phyloP scores from a whole-genome alignment of 305 asterid genomes.

The Rubia balearica region DNA sequence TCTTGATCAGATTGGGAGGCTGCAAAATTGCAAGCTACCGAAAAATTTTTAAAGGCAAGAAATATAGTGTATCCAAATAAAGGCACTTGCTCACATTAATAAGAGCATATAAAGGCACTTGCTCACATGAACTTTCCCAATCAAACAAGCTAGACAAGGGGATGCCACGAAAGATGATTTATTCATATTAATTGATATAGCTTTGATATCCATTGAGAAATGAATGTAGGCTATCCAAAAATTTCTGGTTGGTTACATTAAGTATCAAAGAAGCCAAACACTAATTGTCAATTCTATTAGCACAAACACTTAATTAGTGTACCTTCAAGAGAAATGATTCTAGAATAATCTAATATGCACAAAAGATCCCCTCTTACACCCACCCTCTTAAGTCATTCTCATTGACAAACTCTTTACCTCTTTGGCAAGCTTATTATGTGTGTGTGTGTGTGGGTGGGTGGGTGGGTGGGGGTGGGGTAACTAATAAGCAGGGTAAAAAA shows the following conservation, averaged over 20 bases:
- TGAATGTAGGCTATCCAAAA: background rate
- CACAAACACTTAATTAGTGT: background rate
- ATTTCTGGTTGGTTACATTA: background rate
- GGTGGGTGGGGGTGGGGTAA: too few species aligned
- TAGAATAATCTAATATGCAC: background rate
- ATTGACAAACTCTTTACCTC: background rate
- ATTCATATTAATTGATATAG: background rate
- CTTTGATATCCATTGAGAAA: background rate
- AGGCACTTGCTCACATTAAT: background rate
- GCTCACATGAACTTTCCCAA: background rate
- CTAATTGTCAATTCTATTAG: background rate
- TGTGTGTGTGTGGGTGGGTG: too few species aligned
- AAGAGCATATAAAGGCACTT: background rate
- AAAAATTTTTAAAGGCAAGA: background rate
- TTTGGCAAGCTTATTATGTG: background rate
- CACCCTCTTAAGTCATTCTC: background rate
- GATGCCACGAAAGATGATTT: background rate
- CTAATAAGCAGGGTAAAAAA: slow-evolving; percentile 2
- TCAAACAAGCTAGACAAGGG: background rate
- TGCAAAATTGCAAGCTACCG: background rate
- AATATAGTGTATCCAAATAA: background rate
- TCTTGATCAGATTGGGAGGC: background rate
- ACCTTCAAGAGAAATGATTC: background rate
- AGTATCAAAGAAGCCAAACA: slow-evolving; percentile 1
- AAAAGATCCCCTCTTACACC: background rate